Conservation (phyloP, 2,329 filamentous ascomycete species). For the Knufia petricola region DNA sequence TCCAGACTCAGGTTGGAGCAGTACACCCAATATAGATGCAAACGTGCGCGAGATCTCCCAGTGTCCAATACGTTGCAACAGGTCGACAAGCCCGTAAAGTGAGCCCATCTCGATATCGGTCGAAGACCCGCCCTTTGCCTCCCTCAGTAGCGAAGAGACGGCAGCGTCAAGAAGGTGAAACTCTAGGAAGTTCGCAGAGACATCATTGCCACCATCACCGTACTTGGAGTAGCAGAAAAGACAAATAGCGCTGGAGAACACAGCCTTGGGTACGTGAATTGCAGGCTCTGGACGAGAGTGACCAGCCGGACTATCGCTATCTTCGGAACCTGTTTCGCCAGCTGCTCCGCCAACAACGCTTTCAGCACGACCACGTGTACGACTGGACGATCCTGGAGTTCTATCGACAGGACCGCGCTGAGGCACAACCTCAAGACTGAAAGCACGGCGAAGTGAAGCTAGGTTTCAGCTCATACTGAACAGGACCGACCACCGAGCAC, state of each 20-base stretch:
- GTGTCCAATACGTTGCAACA: conserved; percentile 23
- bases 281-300: conserved; percentile 19
- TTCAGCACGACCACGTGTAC: conserved; percentile 22
- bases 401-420: conserved; percentile 4
- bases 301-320: conserved; percentile 20
- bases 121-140: conserved; percentile 18
- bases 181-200: conserved; percentile 22
- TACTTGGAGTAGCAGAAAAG: conserved; percentile 23
- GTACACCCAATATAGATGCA: conserved; percentile 20
- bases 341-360: conserved; percentile 17
- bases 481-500: no score
- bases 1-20: conserved; percentile 13
- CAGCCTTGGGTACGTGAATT: conserved; percentile 23
- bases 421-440: background rate
- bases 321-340: conserved; percentile 17
- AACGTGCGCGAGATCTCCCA: conserved; percentile 26
- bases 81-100: conserved; percentile 23
- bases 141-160: conserved; percentile 15
- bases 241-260: conserved; percentile 21
- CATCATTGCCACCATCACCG: conserved; percentile 10
- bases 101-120: conserved; percentile 22
- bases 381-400: conserved; percentile 22
- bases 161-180: conserved; percentile 23
- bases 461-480: no score
- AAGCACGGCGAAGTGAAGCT: no score